Evolutionary conservation across 805 yeast genomes (phyloP).

Genomic region (Zygosaccharomyces bisporus): DNA sequence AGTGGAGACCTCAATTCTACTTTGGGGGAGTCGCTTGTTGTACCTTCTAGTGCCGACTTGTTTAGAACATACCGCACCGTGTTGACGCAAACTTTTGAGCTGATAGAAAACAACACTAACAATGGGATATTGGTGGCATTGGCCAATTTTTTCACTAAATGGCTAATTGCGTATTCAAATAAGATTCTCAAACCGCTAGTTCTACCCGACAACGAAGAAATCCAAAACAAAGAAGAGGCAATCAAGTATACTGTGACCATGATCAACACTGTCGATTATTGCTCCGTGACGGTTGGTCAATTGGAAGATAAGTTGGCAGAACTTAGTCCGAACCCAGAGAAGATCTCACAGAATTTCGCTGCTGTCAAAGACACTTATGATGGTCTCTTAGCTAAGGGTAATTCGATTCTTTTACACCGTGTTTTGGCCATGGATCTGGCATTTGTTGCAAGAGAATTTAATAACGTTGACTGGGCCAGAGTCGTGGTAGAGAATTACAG

Average conservation of each 20-base stretch:
- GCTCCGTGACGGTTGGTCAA: conserved; percentile 73
- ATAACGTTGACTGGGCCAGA: conserved; percentile 68
- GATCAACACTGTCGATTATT: conserved; percentile 86
- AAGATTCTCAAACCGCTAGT: conserved; percentile 48
- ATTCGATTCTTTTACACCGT: conserved; percentile 52
- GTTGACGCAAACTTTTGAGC: conserved; percentile 61
- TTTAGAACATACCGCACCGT: conserved; percentile 73
- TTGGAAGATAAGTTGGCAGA: conserved; percentile 57
- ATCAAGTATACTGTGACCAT: conserved; percentile 64
- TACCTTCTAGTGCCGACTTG: conserved; percentile 83
- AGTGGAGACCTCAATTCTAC: conserved; percentile 51
- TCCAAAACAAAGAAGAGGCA: conserved; percentile 51
- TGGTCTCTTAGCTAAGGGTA: conserved; percentile 54
- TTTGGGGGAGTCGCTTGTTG: conserved; percentile 57
- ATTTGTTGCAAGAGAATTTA: conserved; percentile 79
- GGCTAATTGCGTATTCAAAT: conserved; percentile 56
- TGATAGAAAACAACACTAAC: conserved; percentile 37
- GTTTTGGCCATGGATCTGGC: conserved; percentile 55
- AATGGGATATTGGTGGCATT: conserved; percentile 40
- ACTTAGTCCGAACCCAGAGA: conserved; percentile 41
- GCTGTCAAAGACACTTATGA: conserved; percentile 53
- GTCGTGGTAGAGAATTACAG: conserved; percentile 70
- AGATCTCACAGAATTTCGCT: conserved; percentile 49
- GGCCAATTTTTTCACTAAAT: conserved; percentile 58
- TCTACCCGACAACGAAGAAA: conserved; percentile 40